Evolutionary conservation across 176 grass and related monocot genomes (phyloP), one percentile per base, ranked within the genome.

Genomic region (Alopecurus myosuroides): DNA sequence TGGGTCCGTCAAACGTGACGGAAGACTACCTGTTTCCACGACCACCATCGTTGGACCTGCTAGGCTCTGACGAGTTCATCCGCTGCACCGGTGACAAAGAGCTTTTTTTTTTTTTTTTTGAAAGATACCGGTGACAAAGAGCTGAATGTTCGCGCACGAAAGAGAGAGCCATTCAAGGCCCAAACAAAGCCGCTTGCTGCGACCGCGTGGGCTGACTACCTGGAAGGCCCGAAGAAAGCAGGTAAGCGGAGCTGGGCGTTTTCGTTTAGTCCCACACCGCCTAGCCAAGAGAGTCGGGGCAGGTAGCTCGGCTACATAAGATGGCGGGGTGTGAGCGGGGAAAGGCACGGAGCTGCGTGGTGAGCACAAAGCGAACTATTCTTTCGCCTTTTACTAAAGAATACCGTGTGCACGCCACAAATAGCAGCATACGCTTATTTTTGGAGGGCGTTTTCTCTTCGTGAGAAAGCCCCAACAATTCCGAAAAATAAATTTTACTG

Each of bases 331-430:
- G 71, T 0, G 0, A 1, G 0, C 0, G 0, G 0, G 3, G 0
- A 1, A 8, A 36, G 0, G 0, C 63, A 86, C 71, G 79, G 73
- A 90, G 89, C 82, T 90, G 89, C 76, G 87, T 88, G 89, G 79
- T 77, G 91, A 75, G 82, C 87, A 76, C 89, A 92, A 11, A 90
- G 89, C 70, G 79, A 94, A 90, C 87, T 94, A 92, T 92, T 97
- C 82, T 94, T 97, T 92, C 94, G 87, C 89, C 89, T 92, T 97
- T 88, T 19, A 97, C 87, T 92, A 88, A 97, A 94, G 91, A 91
- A 89, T 93, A 91, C 77, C 78, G 86, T 97, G 91, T 88, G 91
- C 60, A 9, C 65, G 22, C 44, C 79, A 78, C 17, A 74, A 0
- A 17, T 11, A 89, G 65, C 83, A 92, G 86, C 74, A 83, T 86